Base-by-base conservation (phyloP, 2,329 filamentous ascomycete genomes). In the Cadophora luteo-olivacea region DNA sequence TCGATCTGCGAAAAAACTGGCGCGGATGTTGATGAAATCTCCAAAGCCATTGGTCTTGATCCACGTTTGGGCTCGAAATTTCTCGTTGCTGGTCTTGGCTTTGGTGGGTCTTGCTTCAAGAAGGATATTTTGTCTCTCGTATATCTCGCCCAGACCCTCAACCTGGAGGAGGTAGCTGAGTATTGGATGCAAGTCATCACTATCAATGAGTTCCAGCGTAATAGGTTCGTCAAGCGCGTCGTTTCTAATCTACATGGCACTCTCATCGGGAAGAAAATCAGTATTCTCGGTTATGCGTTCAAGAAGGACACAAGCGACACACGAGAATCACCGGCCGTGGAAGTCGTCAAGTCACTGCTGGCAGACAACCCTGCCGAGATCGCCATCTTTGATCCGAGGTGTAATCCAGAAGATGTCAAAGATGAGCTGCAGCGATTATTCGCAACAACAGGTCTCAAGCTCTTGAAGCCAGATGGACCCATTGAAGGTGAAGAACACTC, bases 221-320 rank as follows among this genome's bases (percentile, higher is more conserved):
- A 89, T 67, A 86, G 91, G 45, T 93, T 93, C 80, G 85, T 86
- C n/a, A 84, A 85, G 71, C 86, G 88, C 60, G 86, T 93, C 61
- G 86, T 92, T 75, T 84, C 84, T 69, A 86, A 86, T 60, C 84
- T 93, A 62, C 88, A 91, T 79, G 88, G 89, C 78, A 91, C 88
- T 19, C 82, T 93, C 8, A 83, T 84, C 7, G 85, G 86, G 70
- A 92, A 92, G 81, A 92, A 91, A 80, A 83, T 93, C 24, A 85
- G 89, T 8, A 82, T 93, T 6, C 85, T 93, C 6, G 91, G 91
- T 5, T 93, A 89, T 73, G 89, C 91, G 11, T 94, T 92, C 81
- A 94, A 94, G 83, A 91, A 92, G 80, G 86, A 93, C 79, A 93
- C 91, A 0, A 88, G 87, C 25, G 91, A 94, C 76, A 92, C 90